A percentile compares a stretch with the other conserved stretches of the same genome.
phyloP scores from a whole-genome alignment of 2,329 filamentous ascomycete genomes.

The Penicillium sp. region DNA sequence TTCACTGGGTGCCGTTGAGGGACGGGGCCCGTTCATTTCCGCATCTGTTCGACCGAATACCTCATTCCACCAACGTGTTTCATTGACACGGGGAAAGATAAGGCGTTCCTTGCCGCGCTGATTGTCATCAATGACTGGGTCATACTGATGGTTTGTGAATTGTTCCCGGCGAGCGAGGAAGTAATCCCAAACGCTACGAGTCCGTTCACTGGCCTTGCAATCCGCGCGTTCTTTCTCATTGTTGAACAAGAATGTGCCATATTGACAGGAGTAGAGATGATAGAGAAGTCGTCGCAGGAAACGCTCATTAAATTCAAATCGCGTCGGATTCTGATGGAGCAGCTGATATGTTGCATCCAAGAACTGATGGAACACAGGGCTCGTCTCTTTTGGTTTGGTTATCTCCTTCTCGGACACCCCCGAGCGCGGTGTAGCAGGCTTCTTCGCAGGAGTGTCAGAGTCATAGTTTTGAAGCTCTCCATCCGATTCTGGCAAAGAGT shows the following conservation, averaged over 20 bases:
- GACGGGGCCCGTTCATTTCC: slow-evolving; percentile 80
- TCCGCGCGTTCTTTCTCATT: slow-evolving; percentile 84
- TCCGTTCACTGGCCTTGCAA: slow-evolving; percentile 64
- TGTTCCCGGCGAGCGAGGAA: slow-evolving; percentile 77
- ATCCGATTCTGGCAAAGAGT: slow-evolving; percentile 62
- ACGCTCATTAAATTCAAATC: slow-evolving; percentile 95
- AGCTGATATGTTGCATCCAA: slow-evolving; percentile 92
- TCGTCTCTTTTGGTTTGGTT: slow-evolving; percentile 81
- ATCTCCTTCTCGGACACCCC: slow-evolving; percentile 58
- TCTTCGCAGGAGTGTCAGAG: slow-evolving; percentile 42
- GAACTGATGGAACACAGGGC: slow-evolving; percentile 96
- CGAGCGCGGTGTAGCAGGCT: slow-evolving; percentile 32
- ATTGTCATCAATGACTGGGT: slow-evolving; percentile 71
- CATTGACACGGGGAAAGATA: slow-evolving; percentile 71
- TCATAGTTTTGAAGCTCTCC: slow-evolving; percentile 51
- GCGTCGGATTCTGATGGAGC: slow-evolving; percentile 75
- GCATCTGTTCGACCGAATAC: slow-evolving; percentile 80
- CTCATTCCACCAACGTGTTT: slow-evolving; percentile 93
- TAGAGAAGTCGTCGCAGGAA: slow-evolving; percentile 87
- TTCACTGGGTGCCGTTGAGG: slow-evolving; percentile 44
- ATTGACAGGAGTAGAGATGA: slow-evolving; percentile 93
- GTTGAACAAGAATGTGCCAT: slow-evolving; percentile 94
- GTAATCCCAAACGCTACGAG: slow-evolving; percentile 91
- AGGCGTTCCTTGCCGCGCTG: slow-evolving; percentile 76
- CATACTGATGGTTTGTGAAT: slow-evolving; percentile 80